A percentile compares a stretch with the other conserved stretches of the same genome.
Conservation (phyloP, 352 stramenopile species). For the Globisporangium iwayamae region DNA sequence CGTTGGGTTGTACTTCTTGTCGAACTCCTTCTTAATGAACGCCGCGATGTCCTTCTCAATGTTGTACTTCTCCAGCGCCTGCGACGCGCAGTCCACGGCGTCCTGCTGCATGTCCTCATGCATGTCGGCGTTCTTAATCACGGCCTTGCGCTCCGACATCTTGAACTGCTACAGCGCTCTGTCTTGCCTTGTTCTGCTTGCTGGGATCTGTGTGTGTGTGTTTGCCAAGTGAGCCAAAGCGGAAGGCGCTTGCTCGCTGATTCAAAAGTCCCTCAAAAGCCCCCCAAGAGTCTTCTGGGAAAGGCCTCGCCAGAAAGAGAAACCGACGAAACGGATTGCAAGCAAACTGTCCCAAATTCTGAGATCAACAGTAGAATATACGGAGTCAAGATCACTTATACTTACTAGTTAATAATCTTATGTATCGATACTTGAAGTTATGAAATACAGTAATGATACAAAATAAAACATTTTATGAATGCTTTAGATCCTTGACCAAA, state of each 20-base stretch:
- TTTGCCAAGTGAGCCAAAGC: conserved; percentile 2
- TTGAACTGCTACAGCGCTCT: conserved; percentile 3
- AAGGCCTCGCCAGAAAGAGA: not conserved
- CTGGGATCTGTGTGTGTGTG: conserved; percentile 5
- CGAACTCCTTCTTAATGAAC: conserved; percentile 93
- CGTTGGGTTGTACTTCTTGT: conserved; percentile 91
- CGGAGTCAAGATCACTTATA: not conserved
- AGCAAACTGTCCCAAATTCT: too few relatives aligned
- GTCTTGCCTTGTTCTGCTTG: not conserved
- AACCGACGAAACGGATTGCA: conserved; percentile 2
- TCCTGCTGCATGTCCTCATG: conserved; percentile 99
- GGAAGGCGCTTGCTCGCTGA: not conserved
- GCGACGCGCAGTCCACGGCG: conserved; percentile 96
- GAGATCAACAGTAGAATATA: not conserved
- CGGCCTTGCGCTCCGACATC: conserved; percentile 96
- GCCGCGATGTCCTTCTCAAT: conserved; percentile 97
- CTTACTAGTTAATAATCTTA: too few relatives aligned
- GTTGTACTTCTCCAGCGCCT: conserved; percentile 99
- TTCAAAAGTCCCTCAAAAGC: not conserved
- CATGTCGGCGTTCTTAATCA: conserved; percentile 99
- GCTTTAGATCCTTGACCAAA: not conserved
- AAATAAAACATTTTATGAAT: too few relatives aligned
- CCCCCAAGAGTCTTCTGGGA: not conserved
- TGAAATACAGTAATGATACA: not conserved
- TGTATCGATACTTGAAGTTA: not conserved